Evolutionary conservation across 2,329 filamentous ascomycete genomes (phyloP).

Genomic region (Tolypocladium tropicale): DNA sequence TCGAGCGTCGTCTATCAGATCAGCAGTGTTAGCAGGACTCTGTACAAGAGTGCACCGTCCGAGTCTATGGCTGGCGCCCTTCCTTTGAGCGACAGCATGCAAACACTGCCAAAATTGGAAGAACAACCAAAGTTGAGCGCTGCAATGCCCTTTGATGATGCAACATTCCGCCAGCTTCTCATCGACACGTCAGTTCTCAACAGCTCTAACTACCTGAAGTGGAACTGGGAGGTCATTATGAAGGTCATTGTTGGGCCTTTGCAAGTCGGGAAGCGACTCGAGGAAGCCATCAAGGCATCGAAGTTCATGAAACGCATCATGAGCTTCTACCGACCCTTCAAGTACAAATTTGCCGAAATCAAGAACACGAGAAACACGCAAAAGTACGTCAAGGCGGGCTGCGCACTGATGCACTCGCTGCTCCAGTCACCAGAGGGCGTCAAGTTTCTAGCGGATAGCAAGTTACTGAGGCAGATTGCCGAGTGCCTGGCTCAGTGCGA

Average conservation of each 20-base stretch:
- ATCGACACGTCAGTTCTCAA: constrained; percentile 79
- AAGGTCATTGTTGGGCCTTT: constrained; percentile 88
- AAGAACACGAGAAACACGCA: constrained; percentile 88
- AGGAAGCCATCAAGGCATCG: constrained; percentile 87
- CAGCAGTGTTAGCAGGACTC: constrained; percentile 87
- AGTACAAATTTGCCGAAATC: constrained; percentile 85
- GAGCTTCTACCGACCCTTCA: constrained; percentile 94
- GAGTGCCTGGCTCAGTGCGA: constrained; percentile 95
- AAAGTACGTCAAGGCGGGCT: constrained; percentile 85
- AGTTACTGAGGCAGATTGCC: constrained; percentile 83
- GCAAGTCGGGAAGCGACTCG: constrained; percentile 79
- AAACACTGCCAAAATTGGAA: constrained; percentile 40
- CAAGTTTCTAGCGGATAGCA: constrained; percentile 81
- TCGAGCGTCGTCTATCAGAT: constrained; percentile 95
- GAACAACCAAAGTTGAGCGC: constrained; percentile 43
- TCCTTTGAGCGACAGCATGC: constrained; percentile 33
- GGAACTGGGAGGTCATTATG: constrained; percentile 93
- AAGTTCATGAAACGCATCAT: constrained; percentile 94
- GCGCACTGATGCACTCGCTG: constrained; percentile 75
- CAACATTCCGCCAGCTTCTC: constrained; percentile 52
- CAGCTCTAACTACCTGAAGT: constrained; percentile 85
- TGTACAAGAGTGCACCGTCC: constrained; percentile 66
- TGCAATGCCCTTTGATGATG: constrained; percentile 43
- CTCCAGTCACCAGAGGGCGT: constrained; percentile 78
- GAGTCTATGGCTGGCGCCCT: constrained; percentile 25